Percentiles rank a stretch among this genome's conserved stretches.
phyloP scores from a whole-genome alignment of 2,329 filamentous ascomycete species.

The Beauveria pseudobassiana region DNA sequence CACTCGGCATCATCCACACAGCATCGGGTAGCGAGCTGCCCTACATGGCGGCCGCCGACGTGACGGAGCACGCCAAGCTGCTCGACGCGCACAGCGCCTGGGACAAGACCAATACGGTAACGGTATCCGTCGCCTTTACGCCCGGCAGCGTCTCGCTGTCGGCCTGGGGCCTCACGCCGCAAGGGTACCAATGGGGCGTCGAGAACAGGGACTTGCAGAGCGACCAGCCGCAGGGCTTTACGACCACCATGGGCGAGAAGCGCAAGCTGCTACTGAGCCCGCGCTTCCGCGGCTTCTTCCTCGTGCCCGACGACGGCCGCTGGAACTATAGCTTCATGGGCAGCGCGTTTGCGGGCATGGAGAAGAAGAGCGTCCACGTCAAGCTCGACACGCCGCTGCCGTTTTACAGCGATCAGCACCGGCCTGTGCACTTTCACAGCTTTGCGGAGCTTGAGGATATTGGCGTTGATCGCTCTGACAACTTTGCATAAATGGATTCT shows the following conservation, averaged over 20 bases:
- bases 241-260: constrained; percentile 87
- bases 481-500: constrained; percentile 62
- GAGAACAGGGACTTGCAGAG: constrained; percentile 91
- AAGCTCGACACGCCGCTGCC: constrained; percentile 85
- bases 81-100: constrained; percentile 65
- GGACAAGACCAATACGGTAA: constrained; percentile 81
- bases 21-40: constrained; percentile 88
- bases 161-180: constrained; percentile 85
- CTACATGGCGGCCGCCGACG: constrained; percentile 93
- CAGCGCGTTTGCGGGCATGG: constrained; percentile 73
- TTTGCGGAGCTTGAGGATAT: constrained; percentile 97
- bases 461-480: constrained; percentile 87
- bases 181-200: constrained; percentile 93
- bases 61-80: constrained; percentile 86
- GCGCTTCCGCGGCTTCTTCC: constrained; percentile 90
- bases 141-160: constrained; percentile 92
- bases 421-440: constrained; percentile 91
- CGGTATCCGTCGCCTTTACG: constrained; percentile 92
- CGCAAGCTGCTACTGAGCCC: constrained; percentile 89
- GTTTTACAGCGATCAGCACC: constrained; percentile 89
- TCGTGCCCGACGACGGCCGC: constrained; percentile 79
- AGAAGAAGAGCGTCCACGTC: constrained; percentile 86
- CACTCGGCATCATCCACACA: constrained; percentile 91
- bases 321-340: constrained; percentile 99
- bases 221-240: constrained; percentile 91